phyloP scores from a whole-genome alignment of 2,329 filamentous ascomycete genomes.

The Colletotrichum tabaci region DNA sequence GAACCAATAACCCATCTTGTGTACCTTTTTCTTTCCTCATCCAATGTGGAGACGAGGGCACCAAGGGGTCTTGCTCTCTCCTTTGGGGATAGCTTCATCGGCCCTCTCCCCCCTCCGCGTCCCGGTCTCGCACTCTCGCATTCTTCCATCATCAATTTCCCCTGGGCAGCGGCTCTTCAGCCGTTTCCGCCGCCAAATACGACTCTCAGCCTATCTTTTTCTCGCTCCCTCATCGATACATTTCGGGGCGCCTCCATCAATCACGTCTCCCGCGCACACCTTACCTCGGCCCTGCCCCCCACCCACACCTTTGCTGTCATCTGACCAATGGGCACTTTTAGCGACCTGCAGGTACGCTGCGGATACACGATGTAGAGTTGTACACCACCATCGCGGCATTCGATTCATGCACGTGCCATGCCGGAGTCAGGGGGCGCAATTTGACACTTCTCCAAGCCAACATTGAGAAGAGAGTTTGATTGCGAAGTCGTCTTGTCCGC shows the following conservation, averaged over 20 bases:
- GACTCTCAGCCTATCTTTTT: not conserved
- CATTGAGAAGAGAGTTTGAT: constrained; percentile 8
- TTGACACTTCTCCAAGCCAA: constrained; percentile 19
- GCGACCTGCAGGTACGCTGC: constrained; percentile 30
- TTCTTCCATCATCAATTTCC: not conserved
- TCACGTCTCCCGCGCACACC: not conserved
- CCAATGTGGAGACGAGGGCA: constrained; percentile 8
- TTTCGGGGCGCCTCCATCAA: not conserved
- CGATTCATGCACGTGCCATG: constrained; percentile 34
- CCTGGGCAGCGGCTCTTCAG: no score
- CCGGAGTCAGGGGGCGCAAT: constrained; percentile 30
- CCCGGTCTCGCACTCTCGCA: not conserved
- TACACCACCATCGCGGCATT: constrained; percentile 25
- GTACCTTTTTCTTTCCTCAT: constrained; percentile 25
- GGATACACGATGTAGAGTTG: no score
- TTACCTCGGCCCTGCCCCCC: not conserved
- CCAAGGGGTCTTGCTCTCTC: constrained; percentile 3
- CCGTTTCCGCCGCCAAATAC: no score
- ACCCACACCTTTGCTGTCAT: not conserved
- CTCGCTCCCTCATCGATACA: not conserved
- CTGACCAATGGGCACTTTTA: constrained; percentile 32
- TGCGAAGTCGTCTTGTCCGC: constrained; percentile 11
- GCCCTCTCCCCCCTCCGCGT: not conserved
- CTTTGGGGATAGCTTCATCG: constrained; percentile 4
- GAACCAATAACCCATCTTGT: constrained; percentile 25